phyloP scores from a whole-genome alignment of 768 basidiomycete genomes.

The Rhizopogon salebrosus region DNA sequence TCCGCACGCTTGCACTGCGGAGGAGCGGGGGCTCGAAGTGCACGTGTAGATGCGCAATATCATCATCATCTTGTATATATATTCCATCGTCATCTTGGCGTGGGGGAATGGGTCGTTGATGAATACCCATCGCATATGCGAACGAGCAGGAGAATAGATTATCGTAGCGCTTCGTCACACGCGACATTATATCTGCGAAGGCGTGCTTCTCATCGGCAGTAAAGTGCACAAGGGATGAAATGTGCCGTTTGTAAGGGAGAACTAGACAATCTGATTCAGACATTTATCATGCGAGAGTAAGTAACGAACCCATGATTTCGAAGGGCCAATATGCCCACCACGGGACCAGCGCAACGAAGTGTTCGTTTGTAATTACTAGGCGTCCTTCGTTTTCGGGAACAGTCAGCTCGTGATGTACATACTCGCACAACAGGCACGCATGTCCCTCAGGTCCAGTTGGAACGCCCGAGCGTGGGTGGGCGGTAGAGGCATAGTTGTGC shows the following conservation, averaged over 20 bases:
- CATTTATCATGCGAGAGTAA: neutral
- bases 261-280: conserved; percentile 36
- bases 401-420: conserved; percentile 60
- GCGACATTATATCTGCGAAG: conserved; percentile 64
- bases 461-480: conserved; percentile 32
- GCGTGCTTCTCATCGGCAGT: conserved; percentile 52
- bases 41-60: conserved; percentile 77
- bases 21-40: conserved; percentile 86
- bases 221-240: conserved; percentile 64
- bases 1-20: conserved; percentile 75
- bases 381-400: conserved; percentile 43
- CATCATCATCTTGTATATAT: conserved; percentile 34
- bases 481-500: conserved; percentile 38
- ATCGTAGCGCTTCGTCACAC: conserved; percentile 64
- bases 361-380: conserved; percentile 63
- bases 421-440: conserved; percentile 76
- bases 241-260: conserved; percentile 72
- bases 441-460: conserved; percentile 53
- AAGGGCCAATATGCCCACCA: conserved; percentile 98
- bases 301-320: conserved; percentile 60
- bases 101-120: conserved; percentile 69
- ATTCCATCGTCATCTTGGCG: conserved; percentile 19
- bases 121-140: conserved; percentile 93
- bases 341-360: conserved; percentile 83
- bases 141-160: conserved; percentile 84